These are phyloP conservation scores for Forsythia suspensa DNA, from an alignment of 257 asterid species.

Conservation along the genomic window DNA sequence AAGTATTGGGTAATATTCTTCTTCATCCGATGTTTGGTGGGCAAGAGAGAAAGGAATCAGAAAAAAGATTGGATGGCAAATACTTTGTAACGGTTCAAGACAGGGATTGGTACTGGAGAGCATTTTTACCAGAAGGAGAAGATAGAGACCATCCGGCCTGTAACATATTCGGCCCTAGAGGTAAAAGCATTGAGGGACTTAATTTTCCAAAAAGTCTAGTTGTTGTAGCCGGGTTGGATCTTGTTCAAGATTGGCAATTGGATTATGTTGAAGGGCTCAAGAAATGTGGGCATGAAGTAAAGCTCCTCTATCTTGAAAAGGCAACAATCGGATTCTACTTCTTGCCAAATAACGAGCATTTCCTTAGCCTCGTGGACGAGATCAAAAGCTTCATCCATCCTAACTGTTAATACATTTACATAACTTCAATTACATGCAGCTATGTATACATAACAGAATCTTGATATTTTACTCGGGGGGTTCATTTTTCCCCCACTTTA, in stretches of 20 bases:
- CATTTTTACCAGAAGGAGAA: conserved; percentile 46
- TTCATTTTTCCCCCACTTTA: conserved; percentile 3
- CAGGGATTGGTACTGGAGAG: conserved; percentile 56
- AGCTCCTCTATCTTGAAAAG: conserved; percentile 36
- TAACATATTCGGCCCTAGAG: conserved; percentile 46
- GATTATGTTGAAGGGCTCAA: conserved; percentile 40
- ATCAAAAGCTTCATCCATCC: conserved; percentile 40
- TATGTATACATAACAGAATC: conserved; percentile 23
- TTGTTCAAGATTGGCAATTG: conserved; percentile 51
- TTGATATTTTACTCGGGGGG: conserved; percentile 17
- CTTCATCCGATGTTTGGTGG: conserved; percentile 52
- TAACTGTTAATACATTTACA: conserved; percentile 27
- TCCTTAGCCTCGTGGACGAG: conserved; percentile 43
- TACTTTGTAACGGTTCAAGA: conserved; percentile 46
- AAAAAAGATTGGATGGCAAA: conserved; percentile 37
- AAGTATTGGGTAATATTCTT: conserved; percentile 41
- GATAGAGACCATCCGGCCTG: conserved; percentile 52
- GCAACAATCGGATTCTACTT: conserved; percentile 53
- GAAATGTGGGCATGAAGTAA: conserved; percentile 40
- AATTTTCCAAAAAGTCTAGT: conserved; percentile 38
- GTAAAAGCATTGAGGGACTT: conserved; percentile 27
- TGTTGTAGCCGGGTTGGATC: conserved; percentile 47
- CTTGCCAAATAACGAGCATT: conserved; percentile 51
- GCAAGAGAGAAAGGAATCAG: conserved; percentile 38
- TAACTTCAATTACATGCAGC: conserved; percentile 26